phyloP scores from a whole-genome alignment of 257 asterid species.

The Craterostigma plantagineum region DNA sequence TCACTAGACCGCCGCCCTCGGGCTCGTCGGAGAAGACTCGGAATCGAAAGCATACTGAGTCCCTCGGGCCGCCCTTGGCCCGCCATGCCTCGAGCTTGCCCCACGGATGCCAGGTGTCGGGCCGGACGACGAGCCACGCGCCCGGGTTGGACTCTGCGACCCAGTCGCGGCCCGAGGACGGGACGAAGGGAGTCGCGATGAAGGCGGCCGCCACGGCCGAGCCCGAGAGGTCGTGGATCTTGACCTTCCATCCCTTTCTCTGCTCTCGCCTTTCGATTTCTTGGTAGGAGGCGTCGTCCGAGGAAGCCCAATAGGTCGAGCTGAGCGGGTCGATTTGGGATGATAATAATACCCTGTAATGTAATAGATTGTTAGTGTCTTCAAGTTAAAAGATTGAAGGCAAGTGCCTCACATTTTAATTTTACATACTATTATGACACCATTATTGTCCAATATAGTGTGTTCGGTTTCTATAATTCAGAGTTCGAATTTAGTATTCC shows the following conservation, averaged over 20 bases:
- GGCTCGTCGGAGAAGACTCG: constrained; percentile 54
- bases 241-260: constrained; percentile 93
- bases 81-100: constrained; percentile 99
- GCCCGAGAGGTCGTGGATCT: constrained; percentile 87
- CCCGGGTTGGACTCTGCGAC: constrained; percentile 96
- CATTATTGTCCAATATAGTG: too few species aligned
- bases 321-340: constrained; percentile 37
- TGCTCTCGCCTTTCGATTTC: constrained; percentile 56
- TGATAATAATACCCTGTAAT: too few species aligned
- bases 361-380: too few species aligned
- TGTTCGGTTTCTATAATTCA: too few species aligned
- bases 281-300: constrained; percentile 36
- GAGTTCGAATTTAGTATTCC: too few species aligned
- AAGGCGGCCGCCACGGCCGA: constrained; percentile 94
- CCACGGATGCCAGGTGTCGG: too few species aligned
- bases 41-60: constrained; percentile 68
- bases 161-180: constrained; percentile 90
- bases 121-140: too few species aligned
- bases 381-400: too few species aligned
- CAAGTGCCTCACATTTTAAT: too few species aligned
- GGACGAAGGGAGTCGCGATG: constrained; percentile 91
- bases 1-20: constrained; percentile 55
- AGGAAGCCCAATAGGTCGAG: constrained; percentile 34
- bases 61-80: constrained; percentile 49
- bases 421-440: too few species aligned